These are phyloP conservation scores for Prunus persica DNA, from an alignment of 306 rosid genomes.

Conservation along the genomic window Prunus_persica_NCBIv2 NC_034013.1:15183001-15183500, in stretches of 20 bases:
- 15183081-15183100: neutral
- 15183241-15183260: neutral
- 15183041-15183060: neutral
- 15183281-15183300: neutral
- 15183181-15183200: neutral
- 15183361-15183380: neutral
- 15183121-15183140: neutral
- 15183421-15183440: neutral
- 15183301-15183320: conserved; percentile 34
- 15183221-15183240: conserved; percentile 4
- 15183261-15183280: neutral
- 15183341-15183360: conserved; percentile 46
- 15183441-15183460: neutral
- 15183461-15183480: neutral
- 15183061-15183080: neutral
- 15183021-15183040: neutral
- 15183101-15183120: neutral
- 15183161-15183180: conserved; percentile 16
- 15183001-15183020: neutral
- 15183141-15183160: conserved; percentile 14
- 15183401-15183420: neutral
- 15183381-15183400: conserved; percentile 10
- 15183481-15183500: neutral
- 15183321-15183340: conserved; percentile 34
- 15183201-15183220: conserved; percentile 18